These are phyloP conservation scores for Starmerella floricola DNA, from an alignment of 805 yeast genomes.

Conservation along the genomic window DNA sequence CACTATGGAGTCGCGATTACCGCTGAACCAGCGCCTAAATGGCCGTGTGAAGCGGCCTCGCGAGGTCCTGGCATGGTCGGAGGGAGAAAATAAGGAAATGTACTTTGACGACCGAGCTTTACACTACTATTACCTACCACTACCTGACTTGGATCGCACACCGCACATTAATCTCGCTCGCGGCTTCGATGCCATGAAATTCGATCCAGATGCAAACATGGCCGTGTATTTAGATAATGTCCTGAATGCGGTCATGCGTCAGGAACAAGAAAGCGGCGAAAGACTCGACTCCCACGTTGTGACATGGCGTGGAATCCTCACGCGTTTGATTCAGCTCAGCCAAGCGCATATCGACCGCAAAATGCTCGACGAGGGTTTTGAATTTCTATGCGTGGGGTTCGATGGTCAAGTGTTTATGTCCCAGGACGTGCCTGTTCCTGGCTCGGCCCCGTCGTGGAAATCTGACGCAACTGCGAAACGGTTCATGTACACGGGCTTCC, in stretches of 20 bases:
- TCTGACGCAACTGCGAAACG: constrained; percentile 13
- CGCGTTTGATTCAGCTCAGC: constrained; percentile 57
- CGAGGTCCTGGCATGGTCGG: constrained; percentile 56
- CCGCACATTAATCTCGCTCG: constrained; percentile 43
- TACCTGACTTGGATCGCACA: constrained; percentile 43
- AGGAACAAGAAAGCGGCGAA: constrained; percentile 40
- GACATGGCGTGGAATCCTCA: constrained; percentile 77
- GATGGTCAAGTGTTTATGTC: constrained; percentile 41
- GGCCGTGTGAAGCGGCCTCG: constrained; percentile 76
- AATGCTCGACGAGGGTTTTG: constrained; percentile 37
- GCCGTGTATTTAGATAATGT: constrained; percentile 42
- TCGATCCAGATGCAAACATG: constrained; percentile 29
- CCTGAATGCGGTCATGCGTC: constrained; percentile 40
- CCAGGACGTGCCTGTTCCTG: neutral
- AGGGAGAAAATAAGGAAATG: constrained; percentile 37
- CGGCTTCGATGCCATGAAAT: constrained; percentile 53
- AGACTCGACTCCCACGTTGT: constrained; percentile 53
- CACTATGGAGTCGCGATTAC: constrained; percentile 16
- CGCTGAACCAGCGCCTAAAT: constrained; percentile 23
- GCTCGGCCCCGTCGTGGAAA: neutral
- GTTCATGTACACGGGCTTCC: constrained; percentile 43
- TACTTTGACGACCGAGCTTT: constrained; percentile 40
- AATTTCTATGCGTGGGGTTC: constrained; percentile 50
- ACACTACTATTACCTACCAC: constrained; percentile 73
- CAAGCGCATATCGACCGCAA: constrained; percentile 26